Evolutionary conservation across 805 yeast species (phyloP).

Genomic region (Lachancea sp.): DNA sequence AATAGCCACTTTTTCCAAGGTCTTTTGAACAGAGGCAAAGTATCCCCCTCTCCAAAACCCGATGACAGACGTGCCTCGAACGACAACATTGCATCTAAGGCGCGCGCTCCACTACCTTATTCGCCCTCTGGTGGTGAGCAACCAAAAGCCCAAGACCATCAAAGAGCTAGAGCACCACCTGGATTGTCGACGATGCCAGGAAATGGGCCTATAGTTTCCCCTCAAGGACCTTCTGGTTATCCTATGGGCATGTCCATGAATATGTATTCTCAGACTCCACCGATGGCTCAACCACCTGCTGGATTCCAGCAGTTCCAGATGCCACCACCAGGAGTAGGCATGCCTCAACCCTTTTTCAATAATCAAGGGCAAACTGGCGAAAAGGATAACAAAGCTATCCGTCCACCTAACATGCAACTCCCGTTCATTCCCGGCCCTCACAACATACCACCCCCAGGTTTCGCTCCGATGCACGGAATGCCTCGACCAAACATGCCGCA

Average conservation of each 20-base stretch:
- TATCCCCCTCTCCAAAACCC: slow-evolving; percentile 1
- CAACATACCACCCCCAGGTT: slow-evolving; percentile 28
- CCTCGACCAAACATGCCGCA: slow-evolving; percentile 21
- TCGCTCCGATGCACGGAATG: slow-evolving; percentile 23
- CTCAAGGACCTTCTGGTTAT: slow-evolving; percentile 12
- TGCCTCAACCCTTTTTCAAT: slow-evolving; percentile 5
- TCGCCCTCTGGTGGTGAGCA: slow-evolving; percentile 8
- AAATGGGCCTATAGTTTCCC: background rate
- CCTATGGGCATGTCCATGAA: slow-evolving; percentile 22
- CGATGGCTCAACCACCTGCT: slow-evolving; percentile 14
- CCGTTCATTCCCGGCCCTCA: slow-evolving; percentile 21
- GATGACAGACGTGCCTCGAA: background rate
- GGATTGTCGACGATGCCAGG: slow-evolving; percentile 6
- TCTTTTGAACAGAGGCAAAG: slow-evolving; percentile 26
- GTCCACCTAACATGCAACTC: slow-evolving; percentile 14
- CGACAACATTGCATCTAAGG: background rate
- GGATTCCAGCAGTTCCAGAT: slow-evolving; percentile 14
- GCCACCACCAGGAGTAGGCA: slow-evolving; percentile 15
- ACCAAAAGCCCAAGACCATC: slow-evolving; percentile 1
- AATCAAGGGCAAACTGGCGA: slow-evolving; percentile 3
- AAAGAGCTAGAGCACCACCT: slow-evolving; percentile 5
- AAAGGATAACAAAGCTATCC: slow-evolving; percentile 2
- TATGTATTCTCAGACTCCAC: slow-evolving; percentile 13
- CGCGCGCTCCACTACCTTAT: slow-evolving; percentile 8
- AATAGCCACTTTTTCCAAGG: slow-evolving; percentile 29